phyloP scores from a whole-genome alignment of 768 basidiomycete genomes.

The Heimioporus sp. region DNA sequence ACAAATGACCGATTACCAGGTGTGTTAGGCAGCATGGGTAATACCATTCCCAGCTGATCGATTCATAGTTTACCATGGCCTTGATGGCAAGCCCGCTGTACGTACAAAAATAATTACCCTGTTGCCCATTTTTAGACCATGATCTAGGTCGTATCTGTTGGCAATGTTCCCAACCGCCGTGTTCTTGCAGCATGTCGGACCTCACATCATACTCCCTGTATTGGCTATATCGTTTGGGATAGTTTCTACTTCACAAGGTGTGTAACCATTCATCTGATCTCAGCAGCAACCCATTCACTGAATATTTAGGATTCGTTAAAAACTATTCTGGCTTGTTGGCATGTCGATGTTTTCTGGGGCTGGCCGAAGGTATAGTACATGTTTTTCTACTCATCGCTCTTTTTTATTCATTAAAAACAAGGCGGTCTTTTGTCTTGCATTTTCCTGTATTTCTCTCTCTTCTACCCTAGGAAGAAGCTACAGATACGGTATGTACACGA shows the following conservation, averaged over 20 bases:
- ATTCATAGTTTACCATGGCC: slow-evolving; percentile 32
- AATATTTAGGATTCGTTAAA: slow-evolving; percentile 40
- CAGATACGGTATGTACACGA: slow-evolving; percentile 18
- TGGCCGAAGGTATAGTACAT: slow-evolving; percentile 50
- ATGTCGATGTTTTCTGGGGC: slow-evolving; percentile 49
- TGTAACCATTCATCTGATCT: background rate
- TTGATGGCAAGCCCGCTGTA: slow-evolving; percentile 38
- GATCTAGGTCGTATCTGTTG: slow-evolving; percentile 53
- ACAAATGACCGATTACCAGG: slow-evolving; percentile 29
- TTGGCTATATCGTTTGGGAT: slow-evolving; percentile 68
- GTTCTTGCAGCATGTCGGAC: slow-evolving; percentile 46
- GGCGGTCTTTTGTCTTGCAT: slow-evolving; percentile 59
- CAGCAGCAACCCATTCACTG: background rate
- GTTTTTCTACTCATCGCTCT: slow-evolving; percentile 32
- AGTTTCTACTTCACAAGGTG: slow-evolving; percentile 59
- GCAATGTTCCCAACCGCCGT: slow-evolving; percentile 62
- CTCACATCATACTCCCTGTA: slow-evolving; percentile 53
- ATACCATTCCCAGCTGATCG: background rate
- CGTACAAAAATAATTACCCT: background rate
- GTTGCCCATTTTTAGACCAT: slow-evolving; percentile 37
- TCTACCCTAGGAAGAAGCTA: too few species aligned
- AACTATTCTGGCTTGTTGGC: slow-evolving; percentile 52
- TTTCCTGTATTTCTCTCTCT: slow-evolving; percentile 56
- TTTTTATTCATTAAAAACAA: slow-evolving; percentile 18
- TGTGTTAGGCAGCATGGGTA: background rate